A percentile compares a stretch with the other conserved stretches of the same genome.
Conservation (phyloP, 345 rosid species). For the Dimocarpus longan region DNA sequence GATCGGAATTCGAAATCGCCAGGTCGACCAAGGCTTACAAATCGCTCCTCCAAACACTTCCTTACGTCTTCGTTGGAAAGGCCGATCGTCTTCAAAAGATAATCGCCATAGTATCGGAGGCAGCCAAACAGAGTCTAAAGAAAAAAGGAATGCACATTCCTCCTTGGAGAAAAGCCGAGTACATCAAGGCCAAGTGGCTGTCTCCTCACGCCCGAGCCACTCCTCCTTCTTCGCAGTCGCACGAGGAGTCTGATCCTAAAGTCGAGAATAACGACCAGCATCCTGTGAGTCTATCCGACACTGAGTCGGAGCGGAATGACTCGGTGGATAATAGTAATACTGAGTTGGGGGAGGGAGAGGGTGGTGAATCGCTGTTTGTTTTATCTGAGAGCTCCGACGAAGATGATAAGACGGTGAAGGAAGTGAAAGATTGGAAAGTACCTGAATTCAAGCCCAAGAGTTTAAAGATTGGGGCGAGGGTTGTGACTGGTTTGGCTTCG, state of each 20-base stretch:
- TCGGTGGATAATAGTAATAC: background rate
- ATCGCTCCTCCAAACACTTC: slow-evolving; percentile 68
- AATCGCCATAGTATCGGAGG: slow-evolving; percentile 60
- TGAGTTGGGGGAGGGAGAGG: slow-evolving; percentile 14
- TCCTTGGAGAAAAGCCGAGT: slow-evolving; percentile 88
- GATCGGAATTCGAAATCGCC: slow-evolving; percentile 86
- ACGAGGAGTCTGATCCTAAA: slow-evolving; percentile 6
- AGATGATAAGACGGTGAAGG: slow-evolving; percentile 34
- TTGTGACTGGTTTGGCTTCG: slow-evolving; percentile 62
- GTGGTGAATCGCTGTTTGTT: slow-evolving; percentile 27
- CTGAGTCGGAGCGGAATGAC: slow-evolving; percentile 9
- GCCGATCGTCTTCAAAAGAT: slow-evolving; percentile 71
- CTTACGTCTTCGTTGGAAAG: slow-evolving; percentile 73
- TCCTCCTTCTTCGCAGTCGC: background rate
- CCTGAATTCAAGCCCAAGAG: slow-evolving; percentile 51
- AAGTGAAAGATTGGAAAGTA: slow-evolving; percentile 40
- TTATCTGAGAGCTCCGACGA: slow-evolving; percentile 29
- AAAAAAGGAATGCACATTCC: slow-evolving; percentile 88
- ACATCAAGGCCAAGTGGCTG: slow-evolving; percentile 85
- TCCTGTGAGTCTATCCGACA: background rate
- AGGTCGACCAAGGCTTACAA: slow-evolving; percentile 77
- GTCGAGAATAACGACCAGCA: slow-evolving; percentile 21
- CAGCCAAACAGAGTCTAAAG: slow-evolving; percentile 78
- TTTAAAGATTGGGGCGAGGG: slow-evolving; percentile 40
- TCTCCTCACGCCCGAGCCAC: slow-evolving; percentile 47